Conservation (phyloP, 345 rosid genomes). For the Geranium brycei region DNA sequence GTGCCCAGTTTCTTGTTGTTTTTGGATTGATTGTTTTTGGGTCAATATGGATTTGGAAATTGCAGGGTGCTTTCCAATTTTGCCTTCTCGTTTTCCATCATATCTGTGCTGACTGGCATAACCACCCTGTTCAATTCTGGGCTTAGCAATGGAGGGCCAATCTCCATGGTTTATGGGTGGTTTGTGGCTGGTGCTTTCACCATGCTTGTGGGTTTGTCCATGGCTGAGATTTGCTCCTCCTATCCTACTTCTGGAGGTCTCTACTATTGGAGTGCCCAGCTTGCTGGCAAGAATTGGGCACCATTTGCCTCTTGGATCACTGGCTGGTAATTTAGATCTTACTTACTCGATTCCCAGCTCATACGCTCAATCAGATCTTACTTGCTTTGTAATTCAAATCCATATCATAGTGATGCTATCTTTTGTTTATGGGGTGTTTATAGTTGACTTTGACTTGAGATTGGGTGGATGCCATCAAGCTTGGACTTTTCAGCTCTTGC, state of each 20-base stretch:
- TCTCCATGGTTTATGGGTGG: slow-evolving; percentile 81
- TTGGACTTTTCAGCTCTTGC: too few species aligned
- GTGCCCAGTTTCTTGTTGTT: not conserved
- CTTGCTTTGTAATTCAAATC: too few species aligned
- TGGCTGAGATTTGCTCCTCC: slow-evolving; percentile 97
- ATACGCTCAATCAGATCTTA: not conserved
- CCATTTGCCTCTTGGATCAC: slow-evolving; percentile 94
- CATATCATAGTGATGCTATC: too few species aligned
- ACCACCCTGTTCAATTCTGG: slow-evolving; percentile 84
- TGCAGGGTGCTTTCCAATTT: slow-evolving; percentile 86
- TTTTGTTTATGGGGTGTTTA: too few species aligned
- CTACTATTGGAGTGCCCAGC: slow-evolving; percentile 98
- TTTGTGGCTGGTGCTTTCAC: slow-evolving; percentile 67
- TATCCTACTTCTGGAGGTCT: slow-evolving; percentile 97
- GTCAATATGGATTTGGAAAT: slow-evolving; percentile 4
- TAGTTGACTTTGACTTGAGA: too few species aligned
- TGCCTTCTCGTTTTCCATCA: slow-evolving; percentile 86
- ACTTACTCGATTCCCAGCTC: too few species aligned
- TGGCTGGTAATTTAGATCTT: slow-evolving; percentile 44
- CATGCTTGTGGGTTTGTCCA: slow-evolving; percentile 70
- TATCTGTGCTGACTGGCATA: slow-evolving; percentile 83
- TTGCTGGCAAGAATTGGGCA: slow-evolving; percentile 83
- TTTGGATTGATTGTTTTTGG: slow-evolving; percentile 5
- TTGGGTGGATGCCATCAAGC: too few species aligned
- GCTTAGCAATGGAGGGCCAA: slow-evolving; percentile 66